Evolutionary conservation across 345 rosid genomes (phyloP).

Genomic region (Salix caprea): DNA sequence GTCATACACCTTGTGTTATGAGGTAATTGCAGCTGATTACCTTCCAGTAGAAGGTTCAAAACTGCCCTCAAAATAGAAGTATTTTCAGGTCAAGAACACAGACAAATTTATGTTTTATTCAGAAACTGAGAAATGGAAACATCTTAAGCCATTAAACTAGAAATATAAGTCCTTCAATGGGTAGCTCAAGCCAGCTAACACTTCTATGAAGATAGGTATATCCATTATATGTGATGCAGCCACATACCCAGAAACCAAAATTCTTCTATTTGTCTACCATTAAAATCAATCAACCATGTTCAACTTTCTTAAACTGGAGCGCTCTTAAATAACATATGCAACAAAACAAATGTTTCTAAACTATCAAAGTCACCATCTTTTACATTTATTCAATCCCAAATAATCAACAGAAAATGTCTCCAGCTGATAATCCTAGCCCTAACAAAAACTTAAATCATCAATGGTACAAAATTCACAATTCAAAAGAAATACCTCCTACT

Average conservation of each 20-base stretch:
- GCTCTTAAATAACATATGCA: not conserved
- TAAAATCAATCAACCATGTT: not conserved
- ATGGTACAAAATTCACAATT: not conserved
- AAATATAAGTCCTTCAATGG: not conserved
- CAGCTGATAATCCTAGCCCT: not conserved
- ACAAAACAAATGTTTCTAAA: not conserved
- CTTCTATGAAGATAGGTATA: not conserved
- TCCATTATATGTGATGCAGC: not conserved
- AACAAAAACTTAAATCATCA: not conserved
- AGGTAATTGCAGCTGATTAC: not conserved
- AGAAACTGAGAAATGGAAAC: not conserved
- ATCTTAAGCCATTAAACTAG: not conserved
- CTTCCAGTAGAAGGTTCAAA: not conserved
- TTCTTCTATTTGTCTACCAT: not conserved
- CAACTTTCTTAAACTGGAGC: not conserved
- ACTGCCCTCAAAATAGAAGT: not conserved
- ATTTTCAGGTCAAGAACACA: slow-evolving; percentile 1
- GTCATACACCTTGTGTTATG: not conserved
- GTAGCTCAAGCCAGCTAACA: not conserved
- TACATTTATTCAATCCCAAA: not conserved
- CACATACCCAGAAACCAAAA: not conserved
- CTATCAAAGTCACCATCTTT: not conserved
- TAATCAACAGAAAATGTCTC: not conserved
- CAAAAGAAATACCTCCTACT: slow-evolving; percentile 50
- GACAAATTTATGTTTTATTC: not conserved